Conservation (phyloP, 2,329 filamentous ascomycete genomes). For the Didymella pinodella region DNA sequence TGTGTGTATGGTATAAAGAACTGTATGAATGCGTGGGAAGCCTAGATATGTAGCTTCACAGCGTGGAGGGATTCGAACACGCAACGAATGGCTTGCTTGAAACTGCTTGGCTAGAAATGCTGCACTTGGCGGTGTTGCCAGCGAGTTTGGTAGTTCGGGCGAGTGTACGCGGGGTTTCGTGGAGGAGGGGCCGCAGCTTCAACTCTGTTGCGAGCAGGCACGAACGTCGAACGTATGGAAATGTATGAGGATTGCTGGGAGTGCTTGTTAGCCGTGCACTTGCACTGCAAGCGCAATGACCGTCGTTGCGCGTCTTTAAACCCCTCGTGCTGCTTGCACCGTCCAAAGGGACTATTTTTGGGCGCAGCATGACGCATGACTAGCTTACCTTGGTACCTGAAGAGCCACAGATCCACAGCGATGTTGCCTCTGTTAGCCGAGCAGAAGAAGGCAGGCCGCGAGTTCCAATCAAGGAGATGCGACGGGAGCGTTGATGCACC, state of each 20-base stretch:
- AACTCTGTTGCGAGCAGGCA: constrained; percentile 10
- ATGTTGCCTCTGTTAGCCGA: constrained; percentile 7
- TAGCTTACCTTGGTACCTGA: constrained; percentile 27
- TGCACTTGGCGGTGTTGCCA: constrained; percentile 20
- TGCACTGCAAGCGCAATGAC: neutral
- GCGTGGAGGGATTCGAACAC: constrained; percentile 2
- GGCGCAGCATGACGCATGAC: constrained; percentile 27
- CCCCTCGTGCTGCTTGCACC: no score
- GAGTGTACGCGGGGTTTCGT: constrained; percentile 8
- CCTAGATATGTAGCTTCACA: constrained; percentile 14
- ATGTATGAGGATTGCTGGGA: constrained; percentile 18
- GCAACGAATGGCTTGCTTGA: constrained; percentile 17
- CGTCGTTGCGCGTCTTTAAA: neutral
- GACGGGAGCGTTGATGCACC: constrained; percentile 4
- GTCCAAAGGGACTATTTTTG: constrained; percentile 24
- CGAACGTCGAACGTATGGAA: constrained; percentile 19
- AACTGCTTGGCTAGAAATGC: constrained; percentile 23
- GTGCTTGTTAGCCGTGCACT: constrained; percentile 10
- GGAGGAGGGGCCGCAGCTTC: constrained; percentile 18
- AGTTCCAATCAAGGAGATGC: neutral
- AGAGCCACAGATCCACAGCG: constrained; percentile 22
- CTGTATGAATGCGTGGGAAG: constrained; percentile 1
- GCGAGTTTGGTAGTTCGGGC: constrained; percentile 13
- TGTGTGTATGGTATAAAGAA: constrained; percentile 11
- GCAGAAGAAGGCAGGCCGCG: constrained; percentile 5